Evolutionary conservation across 2,329 filamentous ascomycete species (phyloP), one percentile per base, ranked within the genome.

Genomic region (Penicillium sp.): DNA sequence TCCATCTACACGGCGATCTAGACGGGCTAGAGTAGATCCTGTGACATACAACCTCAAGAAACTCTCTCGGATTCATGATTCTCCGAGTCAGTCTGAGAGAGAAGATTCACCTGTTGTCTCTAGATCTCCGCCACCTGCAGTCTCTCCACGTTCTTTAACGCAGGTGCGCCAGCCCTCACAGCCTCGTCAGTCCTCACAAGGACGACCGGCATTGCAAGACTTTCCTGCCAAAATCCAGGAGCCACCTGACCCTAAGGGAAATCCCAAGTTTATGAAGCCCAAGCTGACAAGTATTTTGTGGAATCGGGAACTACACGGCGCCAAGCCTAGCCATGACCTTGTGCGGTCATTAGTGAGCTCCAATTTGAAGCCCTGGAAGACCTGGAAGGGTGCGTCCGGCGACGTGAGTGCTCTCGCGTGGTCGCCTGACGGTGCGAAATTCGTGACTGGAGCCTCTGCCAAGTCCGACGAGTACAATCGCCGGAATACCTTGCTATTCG

Each of bases 381-480:
- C 78, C 14, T 87, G 83, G 78, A 84, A 82, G 62, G 84, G 85
- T 1, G 84, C 84, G 0, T 87, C 85, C 0, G 82, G 83, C 26
- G 86, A 88, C 69, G 80, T 88, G 1, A 78, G 83, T 37, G 79
- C 80, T 10, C 72, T 87, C 3, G 80, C 84, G 14, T 89, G 86
- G 86, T 81, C 82, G 2, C 78, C 80, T 2, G 78, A 85, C 69
- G 82, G 84, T 2, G 78, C 78, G 2, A 75, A 67, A 3, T 88
- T 88, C 66, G 84, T 82, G 30, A 84, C 82, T 10, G 86, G 85
- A 1, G 83, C 85, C 4, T 82, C 84, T 6, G 82, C 85, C 33
- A 80, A 85, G 5, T 81, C 81, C 3, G 85, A 87, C 64, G 70
- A 77, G 43, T 88, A 88, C 68, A 88, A 88, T 60, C 76, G 82